Evolutionary conservation across 164 flowering plant species (phyloP), one percentile per base, ranked within the genome.

Genomic region (Chimonanthus salicifolius): DNA sequence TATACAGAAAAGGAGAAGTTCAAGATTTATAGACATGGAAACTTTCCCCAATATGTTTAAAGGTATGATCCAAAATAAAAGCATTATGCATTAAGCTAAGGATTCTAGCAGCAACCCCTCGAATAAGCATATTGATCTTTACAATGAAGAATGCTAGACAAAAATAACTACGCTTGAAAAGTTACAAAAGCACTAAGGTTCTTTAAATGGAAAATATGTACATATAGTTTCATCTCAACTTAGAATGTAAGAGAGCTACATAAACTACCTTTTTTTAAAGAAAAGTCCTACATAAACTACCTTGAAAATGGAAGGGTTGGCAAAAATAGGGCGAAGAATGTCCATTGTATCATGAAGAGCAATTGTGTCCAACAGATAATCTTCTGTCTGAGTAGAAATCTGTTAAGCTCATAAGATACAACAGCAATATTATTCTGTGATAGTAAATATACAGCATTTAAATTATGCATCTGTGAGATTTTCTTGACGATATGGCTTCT

Each of bases 281-380:
- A 4, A 33, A 18, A 62, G 20, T 20, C n/a, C 13, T 5, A 71
- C n/a, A 49, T 13, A 64, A 49, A 33, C 6, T 78, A 91, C 99
- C 98, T 95, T 95, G 80, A 92, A 88, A 68, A 95, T 88, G 71
- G 65, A 79, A 62, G 95, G 89, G 84, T 95, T 74, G 7, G 93
- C 84, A 77, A 95, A 93, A 77, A 89, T 83, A 5, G 94, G 89
- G 47, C 85, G 86, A 71, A 95, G 92, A 78, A 88, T 77, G 60
- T 82, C 80, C 91, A 95, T 85, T 48, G 58, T 82, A 82, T 95
- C 99, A 79, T 93, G 98, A 68, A 95, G 78, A 54, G 92, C 88
- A 48, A 95, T 89, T 2, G 96, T 82, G 72, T 95, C 99, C 54
- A 95, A 80, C 79, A 95, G 78, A 86, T 89, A 95, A 77, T 95